Conservation (phyloP, 495 filamentous ascomycete genomes). For the Opeltia flavorubescens region DNA sequence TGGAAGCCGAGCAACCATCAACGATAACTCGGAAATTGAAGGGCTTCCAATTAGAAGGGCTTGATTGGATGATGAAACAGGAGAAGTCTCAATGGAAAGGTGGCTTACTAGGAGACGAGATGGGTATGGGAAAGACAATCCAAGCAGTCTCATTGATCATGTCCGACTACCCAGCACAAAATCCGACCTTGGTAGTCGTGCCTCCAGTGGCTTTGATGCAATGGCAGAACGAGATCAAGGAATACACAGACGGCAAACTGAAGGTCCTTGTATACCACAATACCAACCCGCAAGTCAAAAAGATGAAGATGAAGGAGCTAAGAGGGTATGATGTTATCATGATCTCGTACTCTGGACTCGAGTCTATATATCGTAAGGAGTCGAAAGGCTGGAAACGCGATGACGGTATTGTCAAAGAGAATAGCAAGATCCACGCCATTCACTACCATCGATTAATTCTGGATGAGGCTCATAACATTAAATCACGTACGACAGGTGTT, state of each 20-base stretch:
- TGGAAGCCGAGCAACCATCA: conserved; percentile 56
- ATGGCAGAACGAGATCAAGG: conserved; percentile 85
- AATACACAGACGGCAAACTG: conserved; percentile 78
- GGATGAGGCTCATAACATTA: conserved; percentile 95
- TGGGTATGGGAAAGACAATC: conserved; percentile 98
- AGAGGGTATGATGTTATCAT: conserved; percentile 82
- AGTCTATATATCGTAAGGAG: conserved; percentile 84
- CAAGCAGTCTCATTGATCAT: conserved; percentile 94
- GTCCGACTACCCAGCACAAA: conserved; percentile 78
- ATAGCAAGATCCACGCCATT: conserved; percentile 74
- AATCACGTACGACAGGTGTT: conserved; percentile 71
- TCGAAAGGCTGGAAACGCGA: conserved; percentile 78
- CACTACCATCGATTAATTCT: conserved; percentile 83
- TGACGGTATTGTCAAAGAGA: conserved; percentile 60
- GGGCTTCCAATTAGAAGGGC: conserved; percentile 81
- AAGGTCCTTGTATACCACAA: conserved; percentile 85
- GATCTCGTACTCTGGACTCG: conserved; percentile 89
- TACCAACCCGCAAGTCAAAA: conserved; percentile 68
- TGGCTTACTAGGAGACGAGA: conserved; percentile 85
- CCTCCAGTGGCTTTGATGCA: conserved; percentile 95
- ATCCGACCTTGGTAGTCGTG: conserved; percentile 76
- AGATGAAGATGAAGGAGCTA: conserved; percentile 54
- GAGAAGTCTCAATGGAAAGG: conserved; percentile 75
- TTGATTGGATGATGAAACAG: conserved; percentile 87
- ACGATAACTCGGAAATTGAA: conserved; percentile 73